Evolutionary conservation across 2,329 filamentous ascomycete species (phyloP).

Genomic region (Aspergillus terreus): DNA sequence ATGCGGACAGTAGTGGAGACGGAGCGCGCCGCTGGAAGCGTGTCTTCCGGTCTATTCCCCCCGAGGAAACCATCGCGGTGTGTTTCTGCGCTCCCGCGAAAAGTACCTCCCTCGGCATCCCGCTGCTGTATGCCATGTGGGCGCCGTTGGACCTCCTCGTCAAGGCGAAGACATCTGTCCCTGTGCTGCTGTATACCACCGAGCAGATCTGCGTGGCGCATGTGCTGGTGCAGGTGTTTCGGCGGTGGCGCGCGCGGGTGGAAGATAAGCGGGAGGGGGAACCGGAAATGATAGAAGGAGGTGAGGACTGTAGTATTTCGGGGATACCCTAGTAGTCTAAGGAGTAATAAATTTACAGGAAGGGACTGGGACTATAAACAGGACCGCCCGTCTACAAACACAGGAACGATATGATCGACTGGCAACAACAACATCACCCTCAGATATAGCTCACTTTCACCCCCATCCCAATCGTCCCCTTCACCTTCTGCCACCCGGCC

Average conservation of each 20-base stretch:
- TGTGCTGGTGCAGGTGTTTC: conserved; percentile 36
- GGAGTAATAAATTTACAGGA: background rate
- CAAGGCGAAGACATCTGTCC: conserved; percentile 37
- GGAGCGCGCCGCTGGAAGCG: conserved; percentile 9
- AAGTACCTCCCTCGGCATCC: conserved; percentile 67
- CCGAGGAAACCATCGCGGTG: conserved; percentile 63
- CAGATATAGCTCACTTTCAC: conserved; percentile 96
- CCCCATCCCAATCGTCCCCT: conserved; percentile 86
- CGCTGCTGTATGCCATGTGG: conserved; percentile 65
- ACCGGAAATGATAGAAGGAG: background rate
- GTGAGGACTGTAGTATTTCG: background rate
- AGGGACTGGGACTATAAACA: background rate
- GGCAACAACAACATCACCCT: conserved; percentile 10
- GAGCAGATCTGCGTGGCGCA: conserved; percentile 39
- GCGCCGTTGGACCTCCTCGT: conserved; percentile 28
- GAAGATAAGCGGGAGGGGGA: conserved; percentile 14
- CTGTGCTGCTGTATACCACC: conserved; percentile 37
- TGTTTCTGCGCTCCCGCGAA: conserved; percentile 73
- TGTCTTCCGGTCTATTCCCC: conserved; percentile 42
- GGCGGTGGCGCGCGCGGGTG: conserved; percentile 25
- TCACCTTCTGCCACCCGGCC: conserved; percentile 74
- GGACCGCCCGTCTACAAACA: background rate
- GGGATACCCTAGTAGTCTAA: background rate
- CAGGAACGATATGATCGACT: conserved; percentile 10
- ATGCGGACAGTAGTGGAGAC: background rate